Base-by-base conservation (phyloP, 176 grass and related monocot genomes). In the Musa troglodytarum region DNA sequence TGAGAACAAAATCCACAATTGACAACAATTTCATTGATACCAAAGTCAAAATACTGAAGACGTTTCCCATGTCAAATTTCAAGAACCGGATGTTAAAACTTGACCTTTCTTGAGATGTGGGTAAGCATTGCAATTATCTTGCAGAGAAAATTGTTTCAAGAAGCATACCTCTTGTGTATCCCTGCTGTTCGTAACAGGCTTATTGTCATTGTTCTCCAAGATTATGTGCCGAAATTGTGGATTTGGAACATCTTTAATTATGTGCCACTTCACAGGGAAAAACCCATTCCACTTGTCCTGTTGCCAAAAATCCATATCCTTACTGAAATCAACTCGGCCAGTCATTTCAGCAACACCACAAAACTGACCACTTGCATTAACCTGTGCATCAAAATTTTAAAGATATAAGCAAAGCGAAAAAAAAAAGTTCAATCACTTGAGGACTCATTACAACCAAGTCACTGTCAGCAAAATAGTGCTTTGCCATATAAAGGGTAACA, bases 271-370 rank as follows among this genome's bases (percentile, higher is more conserved):
- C 62, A 96, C 83, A 5, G 92, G 79, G 69, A 96, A 92, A 70
- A 89, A 92, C 21, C 92, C 92, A 54, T 89, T 96, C 92, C 92
- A 96, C 74, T 96, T 96, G 74, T 96, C 92, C 85, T 96, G 92
- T 75, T 96, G 92, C 92, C 92, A 96, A 81, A 96, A 96, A 50
- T 84, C 82, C 92, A 96, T 96, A 69, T 82, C 92, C 80, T 66
- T 88, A 74, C 81, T 90, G 58, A 92, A 96, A 84, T 96, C 92
- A 78, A 96, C 85, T 49, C 85, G 73, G 28, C 89, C 92, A 81
- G 82, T 73, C 92, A 96, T 96, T 84, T 96, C 92, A 69, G 92
- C 92, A 72, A 96, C 81, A 0, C 92, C 92, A 79, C 92, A 96
- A 65, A 96, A 96, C 81, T 96, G 92, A 50, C 89, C 92, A 63